phyloP scores from a whole-genome alignment of 805 yeast genomes.

The Wickerhamiella azyma region DNA sequence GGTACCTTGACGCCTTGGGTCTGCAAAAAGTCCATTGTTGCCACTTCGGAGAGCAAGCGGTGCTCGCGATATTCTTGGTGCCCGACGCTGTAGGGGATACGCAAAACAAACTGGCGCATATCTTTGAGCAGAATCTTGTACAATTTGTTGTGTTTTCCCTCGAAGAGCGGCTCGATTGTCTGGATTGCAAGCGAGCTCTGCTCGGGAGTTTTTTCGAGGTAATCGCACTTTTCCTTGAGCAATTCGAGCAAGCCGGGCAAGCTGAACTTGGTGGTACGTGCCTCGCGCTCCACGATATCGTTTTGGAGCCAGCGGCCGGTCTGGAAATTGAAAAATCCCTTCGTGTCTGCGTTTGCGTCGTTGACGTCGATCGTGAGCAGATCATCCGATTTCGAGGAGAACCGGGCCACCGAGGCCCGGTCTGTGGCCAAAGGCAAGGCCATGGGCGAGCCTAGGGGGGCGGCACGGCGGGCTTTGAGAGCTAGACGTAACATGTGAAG shows the following conservation, averaged over 20 bases:
- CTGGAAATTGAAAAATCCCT: slow-evolving; percentile 62
- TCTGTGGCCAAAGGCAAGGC: too few species aligned
- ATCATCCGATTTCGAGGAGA: background rate
- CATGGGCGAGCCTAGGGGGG: too few species aligned
- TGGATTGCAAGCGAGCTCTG: slow-evolving; percentile 40
- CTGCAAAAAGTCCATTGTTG: slow-evolving; percentile 73
- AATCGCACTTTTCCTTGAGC: slow-evolving; percentile 20
- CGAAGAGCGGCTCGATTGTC: slow-evolving; percentile 73
- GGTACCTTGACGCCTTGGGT: slow-evolving; percentile 58
- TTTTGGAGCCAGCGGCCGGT: slow-evolving; percentile 94
- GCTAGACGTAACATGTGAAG: too few species aligned
- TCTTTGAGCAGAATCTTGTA: slow-evolving; percentile 57
- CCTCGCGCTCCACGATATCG: slow-evolving; percentile 58
- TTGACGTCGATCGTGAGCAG: slow-evolving; percentile 15
- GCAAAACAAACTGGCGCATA: slow-evolving; percentile 50
- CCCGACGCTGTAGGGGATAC: slow-evolving; percentile 79
- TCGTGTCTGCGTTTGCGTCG: slow-evolving; percentile 15
- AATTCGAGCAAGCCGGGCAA: slow-evolving; percentile 52
- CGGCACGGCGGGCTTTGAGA: too few species aligned
- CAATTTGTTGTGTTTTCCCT: slow-evolving; percentile 86
- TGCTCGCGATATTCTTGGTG: slow-evolving; percentile 38
- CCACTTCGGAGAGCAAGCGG: slow-evolving; percentile 77
- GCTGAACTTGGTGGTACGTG: slow-evolving; percentile 69
- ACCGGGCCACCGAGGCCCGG: too few species aligned
- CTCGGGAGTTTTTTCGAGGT: slow-evolving; percentile 26